Base-by-base conservation (phyloP, 768 basidiomycete species). In the Myochromella boudieri region DNA sequence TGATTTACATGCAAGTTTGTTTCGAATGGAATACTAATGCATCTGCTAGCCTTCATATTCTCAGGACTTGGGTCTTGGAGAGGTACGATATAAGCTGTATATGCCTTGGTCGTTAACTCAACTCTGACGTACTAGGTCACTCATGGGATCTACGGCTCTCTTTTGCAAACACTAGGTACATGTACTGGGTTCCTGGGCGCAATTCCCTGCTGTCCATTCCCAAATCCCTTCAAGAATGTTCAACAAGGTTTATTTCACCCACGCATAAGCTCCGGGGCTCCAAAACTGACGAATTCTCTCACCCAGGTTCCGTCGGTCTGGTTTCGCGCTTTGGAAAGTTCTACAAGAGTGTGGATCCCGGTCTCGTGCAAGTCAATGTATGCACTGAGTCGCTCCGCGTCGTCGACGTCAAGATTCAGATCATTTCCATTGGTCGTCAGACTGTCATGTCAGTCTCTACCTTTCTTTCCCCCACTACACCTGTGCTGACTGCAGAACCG, bases 381-480 rank as follows among this genome's bases (percentile, higher is more conserved):
- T 95, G 94, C 77, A 90, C 92, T 12, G 95, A 98, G 65, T 77
- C 78, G 1, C 77, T 98, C 34, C 82, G 84, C 48, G 65, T 87
- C 38, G 91, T 97, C 54, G 91, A 97, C 61, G 94, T 97, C 67
- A 95, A 95, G 68, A 95, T 98, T 54, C 94, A 95, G 66, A 93
- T 97, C 57, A 87, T 83, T 55, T 70, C 87, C 20, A 92, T 95
- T 58, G 91, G 91, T 41, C 74, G 84, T 44, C 91, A 94, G 69
- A 81, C 75, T 31, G 95, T 97, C 61, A 93, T 97, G 77, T 79
- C 56, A 42, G 52, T 41, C 29, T 42, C n/a, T 31, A n/a, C 26
- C 10, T 48, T n/a, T n/a, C 42, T 37, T 24, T 46, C 20, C 31
- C 22, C 7, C 17, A 10, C 39, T 21, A 24, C 22, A 4, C 31